phyloP scores from a whole-genome alignment of 2,329 filamentous ascomycete species.

The Thielaviopsis ethacetica region DNA sequence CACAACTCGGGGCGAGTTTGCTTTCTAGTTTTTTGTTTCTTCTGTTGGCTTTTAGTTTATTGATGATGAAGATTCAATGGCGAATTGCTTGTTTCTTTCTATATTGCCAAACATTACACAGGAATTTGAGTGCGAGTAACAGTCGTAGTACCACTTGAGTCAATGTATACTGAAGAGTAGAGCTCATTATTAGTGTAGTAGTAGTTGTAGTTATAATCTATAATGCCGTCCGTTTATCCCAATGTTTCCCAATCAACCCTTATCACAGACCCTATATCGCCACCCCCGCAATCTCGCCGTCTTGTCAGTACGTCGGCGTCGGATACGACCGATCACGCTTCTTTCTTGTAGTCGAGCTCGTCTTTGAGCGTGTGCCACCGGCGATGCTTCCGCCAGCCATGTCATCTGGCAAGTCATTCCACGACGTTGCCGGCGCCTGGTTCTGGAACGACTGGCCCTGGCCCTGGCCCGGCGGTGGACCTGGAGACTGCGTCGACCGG shows the following conservation, averaged over 20 bases:
- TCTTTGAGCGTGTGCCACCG: conserved; percentile 35
- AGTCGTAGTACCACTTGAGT: too few relatives aligned
- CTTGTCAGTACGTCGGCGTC: conserved; percentile 37
- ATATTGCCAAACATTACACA: too few relatives aligned
- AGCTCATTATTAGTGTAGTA: too few relatives aligned
- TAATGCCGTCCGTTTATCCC: too few relatives aligned
- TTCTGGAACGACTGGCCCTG: conserved; percentile 39
- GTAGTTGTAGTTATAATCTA: too few relatives aligned
- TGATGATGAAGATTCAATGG: too few relatives aligned
- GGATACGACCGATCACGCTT: conserved; percentile 47
- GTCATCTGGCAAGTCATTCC: conserved; percentile 49
- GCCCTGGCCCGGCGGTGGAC: conserved; percentile 16
- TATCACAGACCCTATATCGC: not conserved
- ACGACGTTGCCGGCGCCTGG: conserved; percentile 40
- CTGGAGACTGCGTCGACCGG: conserved; percentile 14
- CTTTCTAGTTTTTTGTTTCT: conserved; percentile 3
- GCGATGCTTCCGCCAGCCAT: conserved; percentile 28
- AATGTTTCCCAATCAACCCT: not conserved
- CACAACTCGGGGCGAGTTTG: not conserved
- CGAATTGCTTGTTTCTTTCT: too few relatives aligned
- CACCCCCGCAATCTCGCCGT: not conserved
- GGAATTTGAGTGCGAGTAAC: too few relatives aligned
- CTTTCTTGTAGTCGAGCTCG: conserved; percentile 36
- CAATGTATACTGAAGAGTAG: too few relatives aligned
- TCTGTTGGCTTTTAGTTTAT: not conserved